Evolutionary conservation across 257 asterid genomes (phyloP).

Genomic region (Leptodermis oblonga): DNA sequence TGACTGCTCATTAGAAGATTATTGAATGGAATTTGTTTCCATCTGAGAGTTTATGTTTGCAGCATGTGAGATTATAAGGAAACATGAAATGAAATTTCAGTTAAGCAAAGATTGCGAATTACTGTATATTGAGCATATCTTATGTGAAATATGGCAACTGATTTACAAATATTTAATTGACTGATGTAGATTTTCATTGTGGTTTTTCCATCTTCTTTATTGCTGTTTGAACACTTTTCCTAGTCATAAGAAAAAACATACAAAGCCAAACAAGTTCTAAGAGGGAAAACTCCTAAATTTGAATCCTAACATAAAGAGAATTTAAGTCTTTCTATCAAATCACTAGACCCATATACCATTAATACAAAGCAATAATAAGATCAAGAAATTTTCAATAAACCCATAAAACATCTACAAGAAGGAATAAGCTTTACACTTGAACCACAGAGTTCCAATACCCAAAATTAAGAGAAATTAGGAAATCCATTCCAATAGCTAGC

Average conservation of each 20-base stretch:
- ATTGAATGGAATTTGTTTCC: not conserved
- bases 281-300: too few relatives aligned
- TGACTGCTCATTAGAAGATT: not conserved
- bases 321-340: too few relatives aligned
- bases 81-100: not conserved
- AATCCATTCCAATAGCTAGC: too few relatives aligned
- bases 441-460: too few relatives aligned
- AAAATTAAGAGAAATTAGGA: too few relatives aligned
- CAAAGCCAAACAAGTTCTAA: too few relatives aligned
- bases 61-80: not conserved
- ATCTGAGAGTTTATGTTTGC: not conserved
- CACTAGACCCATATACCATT: too few relatives aligned
- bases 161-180: not conserved
- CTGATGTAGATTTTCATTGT: not conserved
- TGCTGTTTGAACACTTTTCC: not conserved
- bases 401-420: too few relatives aligned
- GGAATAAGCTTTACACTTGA: too few relatives aligned
- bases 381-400: too few relatives aligned
- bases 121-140: not conserved
- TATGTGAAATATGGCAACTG: not conserved
- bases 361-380: too few relatives aligned
- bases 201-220: not conserved
- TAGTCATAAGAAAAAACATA: not conserved
- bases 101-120: not conserved
- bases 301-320: too few relatives aligned